These are phyloP conservation scores for Dactylellina drechsleri DNA, from an alignment of 2,329 filamentous ascomycete genomes.

Conservation along the genomic window DNA sequence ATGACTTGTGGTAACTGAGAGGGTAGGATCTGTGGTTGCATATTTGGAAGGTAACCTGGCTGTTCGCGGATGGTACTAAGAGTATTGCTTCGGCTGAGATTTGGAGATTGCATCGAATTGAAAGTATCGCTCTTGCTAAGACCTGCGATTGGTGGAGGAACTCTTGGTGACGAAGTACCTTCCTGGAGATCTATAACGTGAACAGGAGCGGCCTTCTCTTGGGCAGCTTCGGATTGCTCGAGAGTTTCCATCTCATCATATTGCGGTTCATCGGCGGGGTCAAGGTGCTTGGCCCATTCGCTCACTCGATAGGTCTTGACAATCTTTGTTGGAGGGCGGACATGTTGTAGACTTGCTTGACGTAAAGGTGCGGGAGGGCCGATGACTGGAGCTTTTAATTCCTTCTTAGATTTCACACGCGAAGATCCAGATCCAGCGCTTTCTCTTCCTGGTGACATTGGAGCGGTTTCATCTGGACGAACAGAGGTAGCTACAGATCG, in stretches of 20 bases:
- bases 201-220: constrained; percentile 71
- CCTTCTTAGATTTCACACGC: constrained; percentile 33
- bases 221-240: constrained; percentile 61
- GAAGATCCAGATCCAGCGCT: constrained; percentile 1
- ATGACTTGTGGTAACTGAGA: constrained; percentile 37
- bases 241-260: constrained; percentile 70
- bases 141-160: constrained; percentile 40
- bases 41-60: constrained; percentile 13
- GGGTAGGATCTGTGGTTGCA: constrained; percentile 21
- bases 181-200: constrained; percentile 73
- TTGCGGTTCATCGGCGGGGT: constrained; percentile 77
- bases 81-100: constrained; percentile 42
- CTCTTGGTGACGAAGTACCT: constrained; percentile 61
- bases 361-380: constrained; percentile 41
- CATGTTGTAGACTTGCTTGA: constrained; percentile 45
- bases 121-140: constrained; percentile 61
- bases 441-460: constrained; percentile 9
- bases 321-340: constrained; percentile 70
- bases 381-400: constrained; percentile 37
- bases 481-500: constrained; percentile 19
- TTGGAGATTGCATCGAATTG: constrained; percentile 48
- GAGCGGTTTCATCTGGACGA: constrained; percentile 18
- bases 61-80: constrained; percentile 34
- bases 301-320: constrained; percentile 88
- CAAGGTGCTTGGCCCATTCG: constrained; percentile 93